Evolutionary conservation across 2,329 filamentous ascomycete genomes (phyloP).

Genomic region (Blastomyces percursus): DNA sequence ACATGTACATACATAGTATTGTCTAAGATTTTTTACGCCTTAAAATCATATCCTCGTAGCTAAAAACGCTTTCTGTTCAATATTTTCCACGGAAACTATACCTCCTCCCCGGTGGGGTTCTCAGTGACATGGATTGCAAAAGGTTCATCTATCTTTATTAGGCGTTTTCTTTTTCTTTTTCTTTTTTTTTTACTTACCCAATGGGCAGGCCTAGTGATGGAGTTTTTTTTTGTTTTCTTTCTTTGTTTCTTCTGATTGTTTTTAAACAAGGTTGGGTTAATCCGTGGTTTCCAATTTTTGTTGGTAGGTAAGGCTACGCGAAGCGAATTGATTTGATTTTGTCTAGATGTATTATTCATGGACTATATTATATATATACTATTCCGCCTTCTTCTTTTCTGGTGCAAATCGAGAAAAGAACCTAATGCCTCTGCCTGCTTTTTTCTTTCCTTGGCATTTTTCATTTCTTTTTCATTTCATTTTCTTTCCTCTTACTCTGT

Average conservation of each 20-base stretch:
- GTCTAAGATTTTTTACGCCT: not conserved
- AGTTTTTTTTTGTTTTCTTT: constrained; percentile 16
- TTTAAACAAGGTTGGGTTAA: constrained; percentile 13
- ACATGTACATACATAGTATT: no score
- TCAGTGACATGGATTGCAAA: not conserved
- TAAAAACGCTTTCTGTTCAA: not conserved
- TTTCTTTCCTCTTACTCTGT: not conserved
- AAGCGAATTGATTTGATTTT: constrained; percentile 20
- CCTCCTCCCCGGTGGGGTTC: not conserved
- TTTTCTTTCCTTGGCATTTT: not conserved
- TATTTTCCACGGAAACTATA: not conserved
- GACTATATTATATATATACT: not conserved
- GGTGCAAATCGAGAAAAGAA: no score
- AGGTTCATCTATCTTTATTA: not conserved
- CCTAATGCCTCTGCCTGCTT: not conserved
- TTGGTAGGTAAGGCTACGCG: not conserved
- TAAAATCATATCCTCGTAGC: not conserved
- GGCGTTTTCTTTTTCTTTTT: constrained; percentile 8
- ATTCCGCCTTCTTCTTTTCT: no score
- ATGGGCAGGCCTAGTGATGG: constrained; percentile 12
- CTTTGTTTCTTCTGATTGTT: constrained; percentile 12
- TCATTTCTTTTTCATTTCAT: not conserved
- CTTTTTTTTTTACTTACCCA: constrained; percentile 12
- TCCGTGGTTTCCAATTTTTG: not conserved
- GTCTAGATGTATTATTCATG: constrained; percentile 1